A percentile compares a stretch with the other conserved stretches of the same genome.
Evolutionary conservation across 2,329 filamentous ascomycete genomes (phyloP).

Genomic region (Didymella pinodella): DNA sequence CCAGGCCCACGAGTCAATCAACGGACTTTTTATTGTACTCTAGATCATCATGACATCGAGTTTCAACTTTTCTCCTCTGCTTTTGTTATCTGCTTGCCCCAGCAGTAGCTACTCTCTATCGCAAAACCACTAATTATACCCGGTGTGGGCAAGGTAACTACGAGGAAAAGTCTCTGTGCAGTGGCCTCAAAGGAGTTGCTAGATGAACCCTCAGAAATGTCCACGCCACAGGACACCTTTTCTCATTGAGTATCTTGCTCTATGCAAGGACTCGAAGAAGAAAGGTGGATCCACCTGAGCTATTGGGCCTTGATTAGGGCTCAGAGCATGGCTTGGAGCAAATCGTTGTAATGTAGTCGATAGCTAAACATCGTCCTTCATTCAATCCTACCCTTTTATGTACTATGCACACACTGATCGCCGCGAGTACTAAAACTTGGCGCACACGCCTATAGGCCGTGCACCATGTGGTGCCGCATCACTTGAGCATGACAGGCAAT

Average conservation of each 20-base stretch:
- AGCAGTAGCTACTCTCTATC: background rate
- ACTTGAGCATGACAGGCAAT: no score
- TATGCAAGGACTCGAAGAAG: conserved; percentile 45
- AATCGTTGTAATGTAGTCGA: background rate
- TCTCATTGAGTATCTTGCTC: conserved; percentile 47
- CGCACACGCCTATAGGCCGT: background rate
- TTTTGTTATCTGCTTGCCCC: conserved; percentile 13
- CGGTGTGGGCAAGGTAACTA: conserved; percentile 38
- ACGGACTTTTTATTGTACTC: conserved; percentile 26
- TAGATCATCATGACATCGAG: conserved; percentile 32
- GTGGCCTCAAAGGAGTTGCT: conserved; percentile 19
- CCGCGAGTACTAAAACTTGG: conserved; percentile 1
- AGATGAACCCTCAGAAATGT: conserved; percentile 21
- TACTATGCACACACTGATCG: background rate
- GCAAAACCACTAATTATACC: conserved; percentile 28
- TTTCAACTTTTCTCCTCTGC: conserved; percentile 24
- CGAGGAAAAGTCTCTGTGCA: conserved; percentile 2
- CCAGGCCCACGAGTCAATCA: conserved; percentile 8
- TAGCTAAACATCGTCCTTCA: background rate
- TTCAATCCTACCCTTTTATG: background rate
- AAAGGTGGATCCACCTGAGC: conserved; percentile 16
- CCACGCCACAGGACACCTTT: conserved; percentile 40
- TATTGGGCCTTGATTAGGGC: background rate
- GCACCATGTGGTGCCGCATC: no score
- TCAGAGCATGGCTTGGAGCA: background rate